phyloP scores from a whole-genome alignment of 2,329 filamentous ascomycete genomes.

The Pseudogymnoascus sp. region DNA sequence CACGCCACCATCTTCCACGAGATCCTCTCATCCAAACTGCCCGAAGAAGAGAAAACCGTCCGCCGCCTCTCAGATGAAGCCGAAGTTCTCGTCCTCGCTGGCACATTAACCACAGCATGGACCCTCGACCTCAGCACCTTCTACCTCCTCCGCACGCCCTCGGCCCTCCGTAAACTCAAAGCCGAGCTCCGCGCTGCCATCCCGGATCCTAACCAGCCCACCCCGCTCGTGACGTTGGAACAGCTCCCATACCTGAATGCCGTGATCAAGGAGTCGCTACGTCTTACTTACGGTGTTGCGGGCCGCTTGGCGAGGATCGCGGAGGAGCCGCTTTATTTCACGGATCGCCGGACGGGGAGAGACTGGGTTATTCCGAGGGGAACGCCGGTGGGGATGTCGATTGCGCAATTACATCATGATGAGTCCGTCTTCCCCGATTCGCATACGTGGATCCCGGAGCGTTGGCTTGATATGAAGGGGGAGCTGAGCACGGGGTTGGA shows the following conservation, averaged over 20 bases:
- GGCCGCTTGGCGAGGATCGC: constrained; percentile 25
- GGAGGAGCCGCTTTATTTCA: constrained; percentile 18
- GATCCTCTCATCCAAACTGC: not conserved
- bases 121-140: constrained; percentile 31
- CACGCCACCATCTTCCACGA: constrained; percentile 6
- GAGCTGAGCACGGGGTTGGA: constrained; percentile 30
- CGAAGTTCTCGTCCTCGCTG: constrained; percentile 25
- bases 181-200: constrained; percentile 28
- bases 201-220: constrained; percentile 12
- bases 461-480: constrained; percentile 28
- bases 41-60: not conserved
- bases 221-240: constrained; percentile 19
- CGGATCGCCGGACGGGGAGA: constrained; percentile 7
- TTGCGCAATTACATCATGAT: constrained; percentile 33
- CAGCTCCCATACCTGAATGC: constrained; percentile 27
- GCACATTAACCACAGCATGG: constrained; percentile 32
- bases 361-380: constrained; percentile 22
- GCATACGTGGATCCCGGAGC: constrained; percentile 33
- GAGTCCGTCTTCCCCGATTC: constrained; percentile 33
- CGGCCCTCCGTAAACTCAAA: constrained; percentile 26
- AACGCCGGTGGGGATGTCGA: constrained; percentile 34
- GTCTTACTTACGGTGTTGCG: constrained; percentile 28
- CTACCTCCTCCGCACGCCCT: constrained; percentile 31
- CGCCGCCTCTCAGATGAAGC: constrained; percentile 12
- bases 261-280: constrained; percentile 30